Evolutionary conservation across 176 grass and related monocot genomes (phyloP), one percentile per base, ranked within the genome.

Genomic region (Eragrostis curvula): DNA sequence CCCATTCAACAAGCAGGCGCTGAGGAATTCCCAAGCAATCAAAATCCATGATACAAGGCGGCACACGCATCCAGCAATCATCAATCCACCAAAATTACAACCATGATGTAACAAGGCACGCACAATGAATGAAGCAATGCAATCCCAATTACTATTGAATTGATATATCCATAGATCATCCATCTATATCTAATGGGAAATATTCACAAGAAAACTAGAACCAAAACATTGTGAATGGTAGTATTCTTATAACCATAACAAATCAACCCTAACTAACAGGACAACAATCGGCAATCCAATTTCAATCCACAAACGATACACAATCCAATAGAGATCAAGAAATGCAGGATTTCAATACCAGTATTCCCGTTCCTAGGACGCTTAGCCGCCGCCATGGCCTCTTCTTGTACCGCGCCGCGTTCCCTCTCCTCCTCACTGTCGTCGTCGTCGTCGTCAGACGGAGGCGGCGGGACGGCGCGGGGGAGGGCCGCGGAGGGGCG

Each of bases 341-440:
- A 41, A 58, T 0, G 27, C 16, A 24, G 73, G 58, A 88, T 27
- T 71, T 18, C 18, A 18, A 47, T 89, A 91, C 89, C 46, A 3
- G 48, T 24, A 12, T 71, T 41, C 27, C 39, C 77, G 10, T 78
- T 79, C 82, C 73, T 87, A 56, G 41, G 21, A 68, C 82, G 58
- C 85, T 92, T 97, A 2, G 74, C 71, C 65, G 43, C 55, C 12
- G 36, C 56, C 15, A 76, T 32, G 12, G 78, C 73, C 40, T 59
- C 80, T 43, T 41, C 68, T 25, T 61, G 77, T 51, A 59, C 71
- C 51, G 65, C 81, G 32, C 15, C 59, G 24, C 46, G 72, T 18
- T 74, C 70, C 18, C 81, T 84, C 55, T 78, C 87, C 21, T 90
- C 91, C 25, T 85, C 83, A 12, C 78, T 73, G 10, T 75, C 82